Conservation (phyloP, 1,284 basidiomycete genomes). For the Lentinus polychrous region DNA sequence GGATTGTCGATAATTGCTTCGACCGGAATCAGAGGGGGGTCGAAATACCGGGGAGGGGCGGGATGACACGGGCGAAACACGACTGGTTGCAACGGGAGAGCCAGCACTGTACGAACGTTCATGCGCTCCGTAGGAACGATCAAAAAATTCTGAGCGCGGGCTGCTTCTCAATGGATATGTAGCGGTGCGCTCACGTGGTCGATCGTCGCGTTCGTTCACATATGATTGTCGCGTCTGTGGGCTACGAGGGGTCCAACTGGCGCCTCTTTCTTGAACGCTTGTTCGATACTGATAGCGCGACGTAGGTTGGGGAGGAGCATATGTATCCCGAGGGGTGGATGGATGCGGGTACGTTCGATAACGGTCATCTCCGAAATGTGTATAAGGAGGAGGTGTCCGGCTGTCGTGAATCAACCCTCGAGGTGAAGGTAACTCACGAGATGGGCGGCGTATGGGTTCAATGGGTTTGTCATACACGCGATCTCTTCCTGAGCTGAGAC, state of each 20-base stretch:
- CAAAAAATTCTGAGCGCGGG: background rate
- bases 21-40: background rate
- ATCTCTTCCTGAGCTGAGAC: background rate
- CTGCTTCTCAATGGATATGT: background rate
- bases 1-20: background rate
- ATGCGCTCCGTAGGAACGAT: background rate
- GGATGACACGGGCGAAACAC: background rate
- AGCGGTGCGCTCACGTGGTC: background rate
- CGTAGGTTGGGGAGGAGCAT: constrained; percentile 16
- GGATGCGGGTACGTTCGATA: constrained; percentile 19
- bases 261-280: constrained; percentile 14
- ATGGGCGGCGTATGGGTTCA: background rate
- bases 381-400: constrained; percentile 8
- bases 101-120: constrained; percentile 1
- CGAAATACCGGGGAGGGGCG: background rate
- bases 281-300: constrained; percentile 17
- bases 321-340: constrained; percentile 13
- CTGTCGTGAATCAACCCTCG: constrained; percentile 11
- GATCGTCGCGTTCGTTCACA: constrained; percentile 9
- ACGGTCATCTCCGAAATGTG: constrained; percentile 10
- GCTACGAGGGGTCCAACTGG: constrained; percentile 12
- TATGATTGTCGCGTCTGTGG: constrained; percentile 11
- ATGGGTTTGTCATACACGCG: constrained; percentile 3
- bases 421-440: constrained; percentile 13
- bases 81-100: too few species aligned